Evolutionary conservation across 805 yeast genomes (phyloP), one percentile per base, ranked within the genome.

Genomic region (Kazachstania kunashirensis): DNA sequence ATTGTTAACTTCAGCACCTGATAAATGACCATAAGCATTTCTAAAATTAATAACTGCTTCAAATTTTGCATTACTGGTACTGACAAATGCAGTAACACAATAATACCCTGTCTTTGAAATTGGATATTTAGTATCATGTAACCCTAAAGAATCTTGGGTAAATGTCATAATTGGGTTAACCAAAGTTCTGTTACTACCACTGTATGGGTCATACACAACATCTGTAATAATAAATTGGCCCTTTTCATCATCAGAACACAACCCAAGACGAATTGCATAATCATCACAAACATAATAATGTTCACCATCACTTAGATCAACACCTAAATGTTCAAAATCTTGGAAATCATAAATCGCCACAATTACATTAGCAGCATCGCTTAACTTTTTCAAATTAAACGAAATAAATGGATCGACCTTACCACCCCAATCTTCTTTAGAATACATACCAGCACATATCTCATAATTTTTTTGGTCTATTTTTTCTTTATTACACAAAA

Each of bases 1-100:
- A 50, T 88, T 84, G 20, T 97, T 95, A 47, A 84, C 80, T 57
- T 92, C 95, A 24, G 88, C 68, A 5, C 95, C 98, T 23, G 94
- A 75, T 39, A 92, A 66, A 41, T 84, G 73, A 39, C 98, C 98
- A 59, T 73, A 92, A 4, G 97, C 83, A 62, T 88, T 92, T 64
- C 85, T 92, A 62, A 84, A 92, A 49, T 79, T 79, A 30, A 81
- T 80, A n/a, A 63, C 59, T 12, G 89, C 82, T 34, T 68, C 58
- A 59, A 79, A 92, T 15, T 64, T 66, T 9, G 62, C 56, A 13
- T 52, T 45, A 33, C 54, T 55, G 13, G 57, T 47, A 17, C 71
- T 62, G 17, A 75, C 67, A 45, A 67, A 75, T 0, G 94, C 79
- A 2, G 86, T 77, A 29, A 89, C 81, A 66, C 98, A 92, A 62